phyloP scores from a whole-genome alignment of 352 stramenopile genomes.

The Pythium pyrilobum region DNA sequence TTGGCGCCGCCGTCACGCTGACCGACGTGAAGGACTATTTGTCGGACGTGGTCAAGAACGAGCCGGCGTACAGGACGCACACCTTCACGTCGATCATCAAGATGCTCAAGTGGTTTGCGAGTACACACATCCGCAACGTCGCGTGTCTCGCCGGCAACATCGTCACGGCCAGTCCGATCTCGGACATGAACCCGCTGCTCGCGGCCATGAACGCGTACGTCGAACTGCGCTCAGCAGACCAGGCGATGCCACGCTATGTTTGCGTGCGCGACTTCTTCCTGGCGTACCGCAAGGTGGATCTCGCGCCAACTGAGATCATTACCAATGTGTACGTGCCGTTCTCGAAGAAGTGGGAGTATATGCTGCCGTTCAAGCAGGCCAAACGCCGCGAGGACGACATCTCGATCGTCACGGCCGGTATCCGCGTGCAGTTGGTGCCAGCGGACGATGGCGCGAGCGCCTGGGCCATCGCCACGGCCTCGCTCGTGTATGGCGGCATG shows the following conservation, averaged over 20 bases:
- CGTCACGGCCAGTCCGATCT: conserved; percentile 96
- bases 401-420: conserved; percentile 93
- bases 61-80: conserved; percentile 41
- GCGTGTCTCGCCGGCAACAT: conserved; percentile 95
- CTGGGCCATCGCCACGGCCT: conserved; percentile 65
- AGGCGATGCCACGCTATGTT: conserved; percentile 28
- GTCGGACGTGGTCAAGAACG: conserved; percentile 25
- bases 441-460: conserved; percentile 26
- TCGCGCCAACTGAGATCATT: conserved; percentile 89
- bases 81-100: conserved; percentile 55
- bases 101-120: conserved; percentile 97
- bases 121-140: conserved; percentile 96
- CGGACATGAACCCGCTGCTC: conserved; percentile 97
- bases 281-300: conserved; percentile 90
- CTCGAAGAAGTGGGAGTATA: conserved; percentile 86
- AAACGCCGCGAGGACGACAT: conserved; percentile 96
- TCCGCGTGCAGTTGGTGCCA: conserved; percentile 73
- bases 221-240: conserved; percentile 36
- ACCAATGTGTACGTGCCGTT: conserved; percentile 89
- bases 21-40: conserved; percentile 65
- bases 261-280: conserved; percentile 93
- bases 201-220: conserved; percentile 77
- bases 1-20: conserved; percentile 79
- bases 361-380: conserved; percentile 95
- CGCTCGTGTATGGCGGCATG: conserved; percentile 67